phyloP scores from a whole-genome alignment of 257 asterid species.

The Solanum ossicruentum region DNA sequence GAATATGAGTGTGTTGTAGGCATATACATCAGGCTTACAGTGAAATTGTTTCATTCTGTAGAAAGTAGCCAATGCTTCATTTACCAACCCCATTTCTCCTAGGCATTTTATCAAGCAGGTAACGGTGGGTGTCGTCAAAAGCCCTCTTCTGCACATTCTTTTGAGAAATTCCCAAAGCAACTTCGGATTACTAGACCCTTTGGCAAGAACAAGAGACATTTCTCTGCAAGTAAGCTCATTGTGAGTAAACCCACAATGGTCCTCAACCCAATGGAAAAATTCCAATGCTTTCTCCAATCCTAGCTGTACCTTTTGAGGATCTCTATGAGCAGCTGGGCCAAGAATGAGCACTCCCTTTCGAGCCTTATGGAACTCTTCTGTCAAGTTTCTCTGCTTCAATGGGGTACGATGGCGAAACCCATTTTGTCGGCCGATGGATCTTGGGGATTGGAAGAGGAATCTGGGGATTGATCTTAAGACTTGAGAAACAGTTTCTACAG shows the following conservation, averaged over 20 bases:
- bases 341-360: constrained; percentile 44
- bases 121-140: constrained; percentile 52
- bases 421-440: constrained; percentile 76
- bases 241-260: constrained; percentile 44
- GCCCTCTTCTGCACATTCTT: constrained; percentile 57
- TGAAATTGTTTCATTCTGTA: constrained; percentile 83
- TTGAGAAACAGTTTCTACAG: constrained; percentile 42
- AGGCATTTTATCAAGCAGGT: constrained; percentile 75
- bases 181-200: constrained; percentile 47
- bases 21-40: constrained; percentile 69
- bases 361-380: constrained; percentile 28
- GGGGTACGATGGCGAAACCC: constrained; percentile 74
- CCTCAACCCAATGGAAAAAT: constrained; percentile 74
- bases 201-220: constrained; percentile 71
- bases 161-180: constrained; percentile 68
- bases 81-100: constrained; percentile 75
- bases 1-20: constrained; percentile 56
- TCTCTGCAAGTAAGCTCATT: constrained; percentile 70
- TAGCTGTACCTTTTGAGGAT: constrained; percentile 38
- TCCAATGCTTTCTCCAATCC: constrained; percentile 77
- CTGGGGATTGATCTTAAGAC: constrained; percentile 64
- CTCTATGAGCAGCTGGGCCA: constrained; percentile 81
- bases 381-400: constrained; percentile 53
- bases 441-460: constrained; percentile 55
- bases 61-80: constrained; percentile 71